These are phyloP conservation scores for Daucus carota DNA, from an alignment of 129 eudicot species.

Conservation along the genomic window DNA sequence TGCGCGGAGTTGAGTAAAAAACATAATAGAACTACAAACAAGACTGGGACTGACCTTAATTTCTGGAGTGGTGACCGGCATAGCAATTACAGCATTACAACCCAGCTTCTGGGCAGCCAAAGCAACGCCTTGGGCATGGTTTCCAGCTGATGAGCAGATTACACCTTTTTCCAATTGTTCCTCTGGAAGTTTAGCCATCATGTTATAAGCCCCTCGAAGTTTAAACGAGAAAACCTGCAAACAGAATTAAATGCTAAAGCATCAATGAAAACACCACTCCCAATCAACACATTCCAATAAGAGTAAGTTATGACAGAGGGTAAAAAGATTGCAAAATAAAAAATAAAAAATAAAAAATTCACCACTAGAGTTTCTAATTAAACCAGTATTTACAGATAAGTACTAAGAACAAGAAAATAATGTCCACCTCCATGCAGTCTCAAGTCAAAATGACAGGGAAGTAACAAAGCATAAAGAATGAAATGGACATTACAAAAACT, in stretches of 20 bases:
- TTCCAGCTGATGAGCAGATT: conserved; percentile 95
- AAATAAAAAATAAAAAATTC: too few species aligned
- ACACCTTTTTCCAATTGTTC: conserved; percentile 77
- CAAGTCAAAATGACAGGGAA: neutral
- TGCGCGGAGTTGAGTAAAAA: neutral
- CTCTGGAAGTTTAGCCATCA: conserved; percentile 94
- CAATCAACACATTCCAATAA: neutral
- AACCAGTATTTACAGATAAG: neutral
- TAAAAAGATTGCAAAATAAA: neutral
- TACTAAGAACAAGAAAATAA: neutral
- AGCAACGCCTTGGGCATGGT: conserved; percentile 99
- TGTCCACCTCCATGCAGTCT: neutral
- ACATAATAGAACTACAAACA: neutral
- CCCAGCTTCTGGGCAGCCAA: conserved; percentile 75
- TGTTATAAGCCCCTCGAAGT: conserved; percentile 95
- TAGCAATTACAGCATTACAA: conserved; percentile 89
- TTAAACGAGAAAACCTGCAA: conserved; percentile 88
- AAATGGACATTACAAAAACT: neutral
- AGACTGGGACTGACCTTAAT: conserved; percentile 42
- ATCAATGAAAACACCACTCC: neutral
- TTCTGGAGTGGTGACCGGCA: conserved; percentile 96
- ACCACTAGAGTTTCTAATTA: neutral
- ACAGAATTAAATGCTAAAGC: neutral
- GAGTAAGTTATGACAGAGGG: neutral
- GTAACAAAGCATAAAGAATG: neutral